These are phyloP conservation scores for Claviceps capensis DNA, from an alignment of 2,329 filamentous ascomycete species.

Conservation along the genomic window DNA sequence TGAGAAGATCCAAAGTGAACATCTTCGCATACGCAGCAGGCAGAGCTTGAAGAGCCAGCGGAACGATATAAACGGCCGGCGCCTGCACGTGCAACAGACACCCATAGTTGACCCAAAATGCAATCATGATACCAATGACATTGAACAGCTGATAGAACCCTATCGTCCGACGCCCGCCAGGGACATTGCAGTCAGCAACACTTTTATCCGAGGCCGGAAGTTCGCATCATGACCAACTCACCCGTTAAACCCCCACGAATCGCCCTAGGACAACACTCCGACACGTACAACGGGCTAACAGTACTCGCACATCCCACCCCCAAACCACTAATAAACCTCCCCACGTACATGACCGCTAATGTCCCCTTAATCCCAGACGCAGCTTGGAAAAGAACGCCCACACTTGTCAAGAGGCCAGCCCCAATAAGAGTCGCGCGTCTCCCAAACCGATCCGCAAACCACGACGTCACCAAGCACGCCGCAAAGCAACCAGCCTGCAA, in stretches of 20 bases:
- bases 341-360: conserved; percentile 50
- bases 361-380: conserved; percentile 38
- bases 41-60: conserved; percentile 49
- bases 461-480: conserved; percentile 44
- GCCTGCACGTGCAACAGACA: conserved; percentile 31
- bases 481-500: conserved; percentile 56
- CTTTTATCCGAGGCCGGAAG: background rate
- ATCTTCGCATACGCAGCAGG: conserved; percentile 36
- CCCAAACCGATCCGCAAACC: conserved; percentile 40
- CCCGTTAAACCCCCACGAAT: conserved; percentile 36
- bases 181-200: background rate
- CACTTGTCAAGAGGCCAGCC: conserved; percentile 40
- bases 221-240: conserved; percentile 8
- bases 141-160: conserved; percentile 38
- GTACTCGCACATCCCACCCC: conserved; percentile 37
- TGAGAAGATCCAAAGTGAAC: background rate
- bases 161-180: conserved; percentile 1
- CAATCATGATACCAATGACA: conserved; percentile 28
- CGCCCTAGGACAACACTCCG: conserved; percentile 35
- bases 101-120: conserved; percentile 40
- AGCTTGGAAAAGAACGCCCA: conserved; percentile 53
- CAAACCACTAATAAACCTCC: conserved; percentile 39
- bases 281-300: conserved; percentile 30
- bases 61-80: conserved; percentile 42
- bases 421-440: conserved; percentile 40